A percentile compares a stretch with the other conserved stretches of the same genome.
These are phyloP conservation scores for Nigrospora sphaerica DNA, from an alignment of 2,329 filamentous ascomycete genomes.

Conservation along the genomic window DNA sequence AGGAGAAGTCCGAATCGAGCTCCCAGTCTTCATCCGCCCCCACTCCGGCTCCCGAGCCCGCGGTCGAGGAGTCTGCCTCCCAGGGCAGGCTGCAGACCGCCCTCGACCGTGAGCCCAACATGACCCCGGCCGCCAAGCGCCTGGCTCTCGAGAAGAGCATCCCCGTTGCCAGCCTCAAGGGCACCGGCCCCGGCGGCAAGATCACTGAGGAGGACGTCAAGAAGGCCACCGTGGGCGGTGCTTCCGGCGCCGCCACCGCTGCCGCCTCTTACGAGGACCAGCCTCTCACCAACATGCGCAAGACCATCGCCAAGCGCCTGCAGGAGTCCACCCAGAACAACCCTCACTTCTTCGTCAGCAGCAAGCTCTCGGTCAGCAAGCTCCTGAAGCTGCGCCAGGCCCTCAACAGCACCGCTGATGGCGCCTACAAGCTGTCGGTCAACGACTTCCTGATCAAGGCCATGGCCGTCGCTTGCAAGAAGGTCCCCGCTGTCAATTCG, in stretches of 20 bases:
- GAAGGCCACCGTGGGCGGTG: conserved; percentile 65
- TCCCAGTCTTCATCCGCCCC: conserved; percentile 51
- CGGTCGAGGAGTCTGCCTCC: conserved; percentile 63
- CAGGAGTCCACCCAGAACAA: conserved; percentile 86
- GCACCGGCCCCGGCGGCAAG: conserved; percentile 75
- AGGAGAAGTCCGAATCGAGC: conserved; percentile 57
- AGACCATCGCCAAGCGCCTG: conserved; percentile 90
- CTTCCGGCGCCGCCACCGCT: conserved; percentile 42
- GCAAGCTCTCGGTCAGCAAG: conserved; percentile 86
- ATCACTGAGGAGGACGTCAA: conserved; percentile 92
- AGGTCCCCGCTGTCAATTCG: conserved; percentile 93
- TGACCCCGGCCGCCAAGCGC: conserved; percentile 67
- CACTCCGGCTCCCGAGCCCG: conserved; percentile 43
- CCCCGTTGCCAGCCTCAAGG: conserved; percentile 72
- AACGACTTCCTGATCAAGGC: conserved; percentile 99
- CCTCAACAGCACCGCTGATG: conserved; percentile 80
- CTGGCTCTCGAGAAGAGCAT: conserved; percentile 82
- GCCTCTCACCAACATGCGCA: conserved; percentile 88
- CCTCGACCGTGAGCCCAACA: conserved; percentile 74
- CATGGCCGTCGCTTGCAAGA: conserved; percentile 77
- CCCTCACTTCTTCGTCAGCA: conserved; percentile 96
- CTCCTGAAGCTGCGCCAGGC: conserved; percentile 93
- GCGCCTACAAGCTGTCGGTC: conserved; percentile 98
- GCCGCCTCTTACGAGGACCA: conserved; percentile 73
- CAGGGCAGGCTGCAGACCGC: conserved; percentile 74